phyloP scores from a whole-genome alignment of 352 stramenopile species.

The Pythium coloratum region DNA sequence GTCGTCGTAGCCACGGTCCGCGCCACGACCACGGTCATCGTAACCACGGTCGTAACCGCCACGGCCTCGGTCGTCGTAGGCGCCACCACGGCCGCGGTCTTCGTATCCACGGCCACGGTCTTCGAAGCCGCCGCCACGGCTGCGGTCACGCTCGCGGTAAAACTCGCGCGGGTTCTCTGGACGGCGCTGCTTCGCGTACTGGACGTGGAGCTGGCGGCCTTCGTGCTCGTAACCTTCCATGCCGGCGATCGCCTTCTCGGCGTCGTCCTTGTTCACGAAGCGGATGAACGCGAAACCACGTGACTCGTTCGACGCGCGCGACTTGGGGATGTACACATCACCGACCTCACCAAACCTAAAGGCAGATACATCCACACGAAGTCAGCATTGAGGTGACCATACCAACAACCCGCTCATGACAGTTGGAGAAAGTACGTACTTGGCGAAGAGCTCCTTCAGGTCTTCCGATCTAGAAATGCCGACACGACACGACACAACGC shows the following conservation, averaged over 20 bases:
- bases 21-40: slow-evolving; percentile 26
- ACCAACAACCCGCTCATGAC: neutral
- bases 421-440: slow-evolving; percentile 37
- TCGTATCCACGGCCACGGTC: slow-evolving; percentile 33
- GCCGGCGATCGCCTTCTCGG: slow-evolving; percentile 82
- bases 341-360: slow-evolving; percentile 67
- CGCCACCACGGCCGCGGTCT: slow-evolving; percentile 23
- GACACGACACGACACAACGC: slow-evolving; percentile 14
- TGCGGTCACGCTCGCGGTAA: slow-evolving; percentile 40
- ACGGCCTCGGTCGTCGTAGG: slow-evolving; percentile 32
- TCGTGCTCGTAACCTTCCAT: slow-evolving; percentile 78
- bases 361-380: slow-evolving; percentile 5
- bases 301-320: slow-evolving; percentile 74
- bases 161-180: slow-evolving; percentile 78
- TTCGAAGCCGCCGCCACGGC: slow-evolving; percentile 20
- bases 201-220: slow-evolving; percentile 66
- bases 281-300: slow-evolving; percentile 87
- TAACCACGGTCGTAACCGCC: slow-evolving; percentile 30
- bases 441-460: slow-evolving; percentile 65
- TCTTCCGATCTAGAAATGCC: slow-evolving; percentile 21
- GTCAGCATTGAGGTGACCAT: neutral
- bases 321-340: slow-evolving; percentile 82
- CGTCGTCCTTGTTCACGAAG: slow-evolving; percentile 87
- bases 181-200: slow-evolving; percentile 77
- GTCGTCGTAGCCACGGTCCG: slow-evolving; percentile 23